Evolutionary conservation across 345 rosid species (phyloP).

Genomic region (Clausena lansium): DNA sequence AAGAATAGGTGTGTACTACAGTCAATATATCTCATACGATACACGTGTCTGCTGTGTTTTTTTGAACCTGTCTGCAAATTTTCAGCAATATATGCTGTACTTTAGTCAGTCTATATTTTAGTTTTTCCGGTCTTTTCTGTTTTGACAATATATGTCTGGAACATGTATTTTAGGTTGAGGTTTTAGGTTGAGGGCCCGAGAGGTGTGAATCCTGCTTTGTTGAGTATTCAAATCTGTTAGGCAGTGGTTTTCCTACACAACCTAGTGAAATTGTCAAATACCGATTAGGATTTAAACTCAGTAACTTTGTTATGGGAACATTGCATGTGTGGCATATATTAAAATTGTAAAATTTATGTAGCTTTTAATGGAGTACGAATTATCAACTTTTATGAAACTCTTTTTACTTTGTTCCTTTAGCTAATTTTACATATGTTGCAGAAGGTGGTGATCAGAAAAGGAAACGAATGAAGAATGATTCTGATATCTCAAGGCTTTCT

Average conservation of each 20-base stretch:
- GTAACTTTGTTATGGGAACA: not conserved
- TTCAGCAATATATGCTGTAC: not conserved
- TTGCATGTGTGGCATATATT: not conserved
- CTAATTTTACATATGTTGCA: slow-evolving; percentile 49
- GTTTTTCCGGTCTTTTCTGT: not conserved
- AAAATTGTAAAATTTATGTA: not conserved
- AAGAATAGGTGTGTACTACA: slow-evolving; percentile 57
- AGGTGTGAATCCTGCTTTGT: not conserved
- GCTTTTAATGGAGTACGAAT: not conserved
- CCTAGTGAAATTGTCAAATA: not conserved
- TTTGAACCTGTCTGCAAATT: not conserved
- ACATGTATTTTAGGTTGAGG: not conserved
- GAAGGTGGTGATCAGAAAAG: slow-evolving; percentile 74
- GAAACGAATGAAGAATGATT: slow-evolving; percentile 70
- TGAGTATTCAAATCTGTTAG: not conserved
- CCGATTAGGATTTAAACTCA: not conserved
- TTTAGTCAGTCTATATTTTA: not conserved
- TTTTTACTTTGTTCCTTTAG: slow-evolving; percentile 8
- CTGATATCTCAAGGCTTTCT: slow-evolving; percentile 65
- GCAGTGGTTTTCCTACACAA: not conserved
- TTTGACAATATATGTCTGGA: not conserved
- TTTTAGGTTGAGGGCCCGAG: not conserved
- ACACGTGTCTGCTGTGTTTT: slow-evolving; percentile 5
- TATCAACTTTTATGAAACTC: not conserved
- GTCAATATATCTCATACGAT: not conserved